Percentiles rank a stretch among this genome's conserved stretches.
Conservation (phyloP, 2,329 filamentous ascomycete species). For the Aspergillus pseudotamarii region DNA sequence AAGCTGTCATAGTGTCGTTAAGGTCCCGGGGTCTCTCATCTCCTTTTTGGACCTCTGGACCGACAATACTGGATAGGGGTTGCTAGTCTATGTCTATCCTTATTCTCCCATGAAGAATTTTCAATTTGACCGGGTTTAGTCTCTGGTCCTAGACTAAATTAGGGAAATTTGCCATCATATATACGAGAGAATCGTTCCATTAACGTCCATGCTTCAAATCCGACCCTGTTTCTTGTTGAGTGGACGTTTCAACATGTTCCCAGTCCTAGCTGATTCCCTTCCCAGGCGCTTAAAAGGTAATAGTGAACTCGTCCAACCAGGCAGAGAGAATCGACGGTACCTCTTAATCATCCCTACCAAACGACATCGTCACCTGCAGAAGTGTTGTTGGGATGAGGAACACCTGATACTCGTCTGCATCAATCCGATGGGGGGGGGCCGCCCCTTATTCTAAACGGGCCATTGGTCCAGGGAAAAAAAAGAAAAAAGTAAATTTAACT, state of each 20-base stretch:
- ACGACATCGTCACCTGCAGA: constrained; percentile 1
- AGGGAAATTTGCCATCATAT: not conserved
- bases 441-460: not conserved
- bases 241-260: not conserved
- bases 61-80: not conserved
- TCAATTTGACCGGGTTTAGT: not conserved
- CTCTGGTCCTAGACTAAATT: not conserved
- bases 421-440: not conserved
- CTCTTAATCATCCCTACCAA: not conserved
- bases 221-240: not conserved
- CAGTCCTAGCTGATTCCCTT: not conserved
- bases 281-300: not conserved
- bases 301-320: not conserved
- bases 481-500: not conserved
- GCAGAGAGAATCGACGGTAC: not conserved
- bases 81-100: constrained; percentile 1
- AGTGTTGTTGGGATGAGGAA: not conserved
- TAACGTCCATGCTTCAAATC: not conserved
- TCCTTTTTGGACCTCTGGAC: not conserved
- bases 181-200: not conserved
- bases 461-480: not conserved
- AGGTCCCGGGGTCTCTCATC: not conserved
- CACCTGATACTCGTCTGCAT: not conserved
- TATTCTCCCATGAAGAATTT: not conserved
- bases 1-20: not conserved